Base-by-base conservation (phyloP, 2,329 filamentous ascomycete genomes). In the Ascomycota sp. region DNA sequence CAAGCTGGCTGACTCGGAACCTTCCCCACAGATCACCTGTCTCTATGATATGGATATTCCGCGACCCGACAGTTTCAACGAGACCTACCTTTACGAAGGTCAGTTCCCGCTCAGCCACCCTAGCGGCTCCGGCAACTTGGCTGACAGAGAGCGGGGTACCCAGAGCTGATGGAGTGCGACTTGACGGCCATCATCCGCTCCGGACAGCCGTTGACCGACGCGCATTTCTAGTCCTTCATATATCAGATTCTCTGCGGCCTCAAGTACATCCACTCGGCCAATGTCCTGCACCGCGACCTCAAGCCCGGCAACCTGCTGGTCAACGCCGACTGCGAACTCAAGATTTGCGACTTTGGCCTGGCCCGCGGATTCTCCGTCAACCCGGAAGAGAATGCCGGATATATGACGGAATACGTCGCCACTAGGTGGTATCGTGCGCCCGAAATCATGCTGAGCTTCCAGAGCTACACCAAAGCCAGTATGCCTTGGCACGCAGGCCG, bases 381-480 rank as follows among this genome's bases (percentile, higher is more conserved):
- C 42, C 89, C 89, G 1, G 82, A 98, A 53, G 86, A 98, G 59
- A 95, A 95, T 51, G 89, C 89, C 12, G 89, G 89, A 15, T 98
- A 95, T 57, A 95, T 98, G 89, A 98, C 89, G 8, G 89, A 98
- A 57, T 98, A 98, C 47, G 89, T 98, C 32, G 89, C 89, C 30
- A 98, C 89, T 30, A 70, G 89, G 60, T 98, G 89, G 89, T 98
- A 72, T 46, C 64, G 67, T 57, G 89, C 89, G 4, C 89, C 89
- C 5, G 89, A 98, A 56, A 98, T 98, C 44, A 98, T 98, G 89
- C 62, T 98, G 54, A 94, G 83, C 62, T 98, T 98, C 70, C 86
- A 95, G 57, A 94, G 83, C 61, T 98, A 98, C 57, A 98, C 89
- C 46, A 98, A 98, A 82, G 89, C 89, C 43, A 98, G 89, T 95